Evolutionary conservation across 208 protist genomes (phyloP), one percentile per base, ranked within the genome.

Genomic region (Phytomonas serpens): DNA sequence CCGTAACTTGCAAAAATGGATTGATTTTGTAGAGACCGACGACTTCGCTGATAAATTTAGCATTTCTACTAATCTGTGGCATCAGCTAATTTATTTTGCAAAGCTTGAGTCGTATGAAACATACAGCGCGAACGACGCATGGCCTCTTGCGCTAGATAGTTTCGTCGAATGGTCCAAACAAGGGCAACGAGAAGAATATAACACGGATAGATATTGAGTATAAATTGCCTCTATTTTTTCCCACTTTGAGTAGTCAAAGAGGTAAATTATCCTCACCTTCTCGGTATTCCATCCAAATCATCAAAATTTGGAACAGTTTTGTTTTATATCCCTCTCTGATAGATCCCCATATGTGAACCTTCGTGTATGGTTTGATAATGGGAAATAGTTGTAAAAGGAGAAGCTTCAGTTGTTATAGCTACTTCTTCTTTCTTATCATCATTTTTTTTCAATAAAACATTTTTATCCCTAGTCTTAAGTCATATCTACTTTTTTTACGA

Each of bases 131-230:
- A 79, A 83, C 36, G 90, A 88, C 65, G 74, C 90, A 40, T 95
- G 90, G 88, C 90, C 90, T 16, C 77, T 87, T 31, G 80, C 86
- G 34, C 85, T 95, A 52, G 90, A 95, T 67, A 86, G 88, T 67
- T 95, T 93, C 74, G 88, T 95, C 0, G 80, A 81, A 37, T 88
- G 80, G 64, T 72, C 4, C 69, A 71, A 65, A 23, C 13, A 64
- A 37, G 7, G n/a, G 66, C 32, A 73, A 67, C 16, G 3, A 1
- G 27, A 33, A n/a, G 47, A 57, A 27, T 5, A 27, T 27, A 27
- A 57, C 6, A 27, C 6, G 19, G 40, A 67, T 34, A 67, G 23
- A 23, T 57, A 23, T 57, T 57, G 19, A 57, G 47, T 57, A 3
- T 1, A 57, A 57, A 27, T 57, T 27, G 47, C 23, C 19, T 57